These are phyloP conservation scores for Benincasa hispida DNA, from an alignment of 306 rosid species.

Conservation along the genomic window DNA sequence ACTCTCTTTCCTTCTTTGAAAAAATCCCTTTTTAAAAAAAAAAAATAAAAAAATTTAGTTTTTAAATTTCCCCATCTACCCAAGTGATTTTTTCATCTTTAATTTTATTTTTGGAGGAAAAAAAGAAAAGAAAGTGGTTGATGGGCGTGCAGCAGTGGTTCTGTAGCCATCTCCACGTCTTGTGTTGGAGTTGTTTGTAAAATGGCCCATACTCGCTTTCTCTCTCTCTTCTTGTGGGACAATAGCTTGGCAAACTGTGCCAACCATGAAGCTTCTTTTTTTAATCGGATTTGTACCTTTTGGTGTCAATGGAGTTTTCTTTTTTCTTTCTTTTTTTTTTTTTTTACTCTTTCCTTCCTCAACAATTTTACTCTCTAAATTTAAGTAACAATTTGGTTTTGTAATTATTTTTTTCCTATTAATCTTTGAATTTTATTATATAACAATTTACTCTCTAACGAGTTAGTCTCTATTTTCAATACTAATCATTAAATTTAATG, in stretches of 20 bases:
- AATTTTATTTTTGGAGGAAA: neutral
- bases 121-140: neutral
- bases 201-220: neutral
- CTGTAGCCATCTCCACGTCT: constrained; percentile 8
- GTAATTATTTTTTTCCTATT: too few relatives aligned
- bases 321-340: neutral
- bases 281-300: neutral
- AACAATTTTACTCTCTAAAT: too few relatives aligned
- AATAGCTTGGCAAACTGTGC: constrained; percentile 5
- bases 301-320: neutral
- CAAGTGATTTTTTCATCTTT: neutral
- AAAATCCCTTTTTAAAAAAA: neutral
- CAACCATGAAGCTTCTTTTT: neutral
- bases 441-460: too few relatives aligned
- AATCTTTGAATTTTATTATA: too few relatives aligned
- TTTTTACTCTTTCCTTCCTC: neutral
- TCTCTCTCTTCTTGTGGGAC: neutral
- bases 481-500: too few relatives aligned
- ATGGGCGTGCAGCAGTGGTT: constrained; percentile 7
- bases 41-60: too few relatives aligned
- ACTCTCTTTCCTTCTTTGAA: constrained; percentile 7
- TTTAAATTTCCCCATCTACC: neutral
- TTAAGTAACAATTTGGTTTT: too few relatives aligned
- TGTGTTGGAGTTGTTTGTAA: constrained; percentile 4
- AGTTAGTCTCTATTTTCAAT: too few relatives aligned